phyloP scores from a whole-genome alignment of 305 asterid genomes.

The Plantago coronopus region DNA sequence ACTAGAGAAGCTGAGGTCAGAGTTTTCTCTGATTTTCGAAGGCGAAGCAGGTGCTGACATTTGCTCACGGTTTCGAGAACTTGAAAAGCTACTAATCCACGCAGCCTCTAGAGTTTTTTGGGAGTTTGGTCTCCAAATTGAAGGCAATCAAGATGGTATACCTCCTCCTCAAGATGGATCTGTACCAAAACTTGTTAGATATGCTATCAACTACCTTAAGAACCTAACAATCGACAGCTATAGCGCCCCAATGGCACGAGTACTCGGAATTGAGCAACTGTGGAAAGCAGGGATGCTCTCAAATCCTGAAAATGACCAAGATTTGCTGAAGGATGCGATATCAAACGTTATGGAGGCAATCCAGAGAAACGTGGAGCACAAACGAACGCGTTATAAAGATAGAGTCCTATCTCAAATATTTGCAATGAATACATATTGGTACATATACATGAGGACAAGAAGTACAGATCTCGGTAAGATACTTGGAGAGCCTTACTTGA shows the following conservation, averaged over 20 bases:
- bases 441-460: slow-evolving; percentile 65
- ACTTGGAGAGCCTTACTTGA: slow-evolving; percentile 61
- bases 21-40: slow-evolving; percentile 41
- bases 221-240: slow-evolving; percentile 47
- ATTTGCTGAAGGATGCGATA: slow-evolving; percentile 50
- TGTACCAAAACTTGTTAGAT: slow-evolving; percentile 70
- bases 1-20: slow-evolving; percentile 47
- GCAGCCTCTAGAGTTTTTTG: slow-evolving; percentile 56
- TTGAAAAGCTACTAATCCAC: slow-evolving; percentile 66
- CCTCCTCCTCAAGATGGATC: slow-evolving; percentile 70
- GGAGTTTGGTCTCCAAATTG: slow-evolving; percentile 73
- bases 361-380: slow-evolving; percentile 56
- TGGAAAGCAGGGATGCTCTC: slow-evolving; percentile 62
- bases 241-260: slow-evolving; percentile 48
- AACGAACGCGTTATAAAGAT: slow-evolving; percentile 47
- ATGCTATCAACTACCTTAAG: slow-evolving; percentile 66
- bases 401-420: slow-evolving; percentile 48
- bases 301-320: slow-evolving; percentile 36
- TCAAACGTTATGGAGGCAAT: slow-evolving; percentile 73
- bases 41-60: slow-evolving; percentile 62
- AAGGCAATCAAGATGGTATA: slow-evolving; percentile 56
- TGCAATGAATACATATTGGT: slow-evolving; percentile 69
- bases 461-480: slow-evolving; percentile 55
- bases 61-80: slow-evolving; percentile 57
- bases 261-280: slow-evolving; percentile 50